Conservation (phyloP, 371 early-diverging fungal species). For the Lichtheimia hyalospora region DNA sequence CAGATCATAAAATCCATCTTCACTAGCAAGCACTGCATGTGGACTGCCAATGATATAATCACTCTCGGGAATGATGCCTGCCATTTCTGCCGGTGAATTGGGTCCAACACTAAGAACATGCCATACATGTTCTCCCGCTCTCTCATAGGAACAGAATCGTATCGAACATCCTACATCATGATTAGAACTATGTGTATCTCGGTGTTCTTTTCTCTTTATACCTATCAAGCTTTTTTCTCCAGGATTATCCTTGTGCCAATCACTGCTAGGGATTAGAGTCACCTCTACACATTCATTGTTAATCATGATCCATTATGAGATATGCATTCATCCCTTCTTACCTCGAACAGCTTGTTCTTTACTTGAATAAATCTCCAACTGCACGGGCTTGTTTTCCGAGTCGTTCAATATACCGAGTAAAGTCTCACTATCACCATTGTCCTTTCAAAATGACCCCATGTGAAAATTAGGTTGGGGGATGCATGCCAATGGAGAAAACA, state of each 20-base stretch:
- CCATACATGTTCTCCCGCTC: slow-evolving; percentile 70
- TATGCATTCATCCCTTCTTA: slow-evolving; percentile 12
- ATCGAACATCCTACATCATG: slow-evolving; percentile 80
- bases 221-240: slow-evolving; percentile 39
- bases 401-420: slow-evolving; percentile 49
- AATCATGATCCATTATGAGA: neutral
- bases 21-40: slow-evolving; percentile 48
- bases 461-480: neutral
- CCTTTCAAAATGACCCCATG: slow-evolving; percentile 15
- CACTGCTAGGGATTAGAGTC: slow-evolving; percentile 50
- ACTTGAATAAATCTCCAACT: slow-evolving; percentile 67
- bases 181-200: too few relatives aligned
- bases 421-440: slow-evolving; percentile 49
- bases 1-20: slow-evolving; percentile 63
- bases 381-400: slow-evolving; percentile 55
- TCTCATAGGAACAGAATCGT: slow-evolving; percentile 71
- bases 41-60: slow-evolving; percentile 74
- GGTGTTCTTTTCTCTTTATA: neutral
- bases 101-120: slow-evolving; percentile 65
- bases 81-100: slow-evolving; percentile 69
- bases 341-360: slow-evolving; percentile 67
- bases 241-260: slow-evolving; percentile 48
- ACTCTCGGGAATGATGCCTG: slow-evolving; percentile 60
- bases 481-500: neutral
- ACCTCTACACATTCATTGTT: slow-evolving; percentile 38